Percentiles rank a stretch among this genome's conserved stretches.
phyloP scores from a whole-genome alignment of 371 early-diverging fungal genomes.

The Mucor mucedo region DNA sequence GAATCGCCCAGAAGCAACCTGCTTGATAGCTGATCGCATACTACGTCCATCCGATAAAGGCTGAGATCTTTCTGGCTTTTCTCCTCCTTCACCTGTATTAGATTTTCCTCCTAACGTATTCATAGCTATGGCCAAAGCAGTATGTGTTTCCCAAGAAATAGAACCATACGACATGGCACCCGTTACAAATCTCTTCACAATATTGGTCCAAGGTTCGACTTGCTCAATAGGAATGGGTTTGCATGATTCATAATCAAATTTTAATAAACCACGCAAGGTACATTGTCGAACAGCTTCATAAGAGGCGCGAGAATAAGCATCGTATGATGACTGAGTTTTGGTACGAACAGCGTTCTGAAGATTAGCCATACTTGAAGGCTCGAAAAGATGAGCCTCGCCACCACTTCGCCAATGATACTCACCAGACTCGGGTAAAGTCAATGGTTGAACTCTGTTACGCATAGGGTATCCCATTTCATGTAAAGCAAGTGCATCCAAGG shows the following conservation, averaged over 20 bases:
- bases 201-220: slow-evolving; percentile 95
- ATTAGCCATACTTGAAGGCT: slow-evolving; percentile 84
- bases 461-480: slow-evolving; percentile 87
- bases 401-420: slow-evolving; percentile 97
- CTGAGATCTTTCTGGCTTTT: slow-evolving; percentile 84
- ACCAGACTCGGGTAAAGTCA: slow-evolving; percentile 84
- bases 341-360: slow-evolving; percentile 94
- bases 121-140: slow-evolving; percentile 94
- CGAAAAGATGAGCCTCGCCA: slow-evolving; percentile 91
- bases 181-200: slow-evolving; percentile 95
- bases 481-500: slow-evolving; percentile 84
- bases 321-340: slow-evolving; percentile 87
- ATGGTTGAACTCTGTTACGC: slow-evolving; percentile 65
- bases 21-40: slow-evolving; percentile 95
- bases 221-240: slow-evolving; percentile 86
- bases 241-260: slow-evolving; percentile 77
- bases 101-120: slow-evolving; percentile 94
- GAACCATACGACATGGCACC: slow-evolving; percentile 99
- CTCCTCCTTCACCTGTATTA: slow-evolving; percentile 98
- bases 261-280: slow-evolving; percentile 94
- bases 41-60: slow-evolving; percentile 74
- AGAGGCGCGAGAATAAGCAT: slow-evolving; percentile 78
- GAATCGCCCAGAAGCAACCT: slow-evolving; percentile 96
- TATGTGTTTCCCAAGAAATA: slow-evolving; percentile 93
- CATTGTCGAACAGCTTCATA: slow-evolving; percentile 86